phyloP scores from a whole-genome alignment of 345 rosid genomes.

The Mallotus nudiflorus region DNA sequence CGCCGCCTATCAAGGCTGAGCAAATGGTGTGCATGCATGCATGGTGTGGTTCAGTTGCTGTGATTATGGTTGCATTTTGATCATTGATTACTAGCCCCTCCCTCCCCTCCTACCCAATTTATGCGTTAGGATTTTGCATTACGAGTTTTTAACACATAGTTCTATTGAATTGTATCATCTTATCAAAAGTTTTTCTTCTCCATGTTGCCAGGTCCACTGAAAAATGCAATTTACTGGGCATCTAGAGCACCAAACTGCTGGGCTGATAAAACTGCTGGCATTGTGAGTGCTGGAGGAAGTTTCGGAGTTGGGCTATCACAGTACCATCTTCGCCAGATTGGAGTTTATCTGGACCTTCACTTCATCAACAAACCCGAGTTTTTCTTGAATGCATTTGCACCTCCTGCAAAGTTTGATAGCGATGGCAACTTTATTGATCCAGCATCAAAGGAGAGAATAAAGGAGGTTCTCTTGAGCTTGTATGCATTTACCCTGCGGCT shows the following conservation, averaged over 20 bases:
- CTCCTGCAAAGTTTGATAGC: constrained; percentile 74
- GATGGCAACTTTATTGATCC: constrained; percentile 68
- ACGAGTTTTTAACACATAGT: too few species aligned
- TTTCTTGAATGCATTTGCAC: constrained; percentile 62
- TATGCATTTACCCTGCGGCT: constrained; percentile 57
- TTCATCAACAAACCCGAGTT: constrained; percentile 88
- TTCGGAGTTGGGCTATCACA: constrained; percentile 62
- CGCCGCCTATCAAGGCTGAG: too few species aligned
- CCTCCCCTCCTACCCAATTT: too few species aligned
- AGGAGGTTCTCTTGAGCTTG: constrained; percentile 57
- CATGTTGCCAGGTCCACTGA: constrained; percentile 53
- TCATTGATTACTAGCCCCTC: too few species aligned
- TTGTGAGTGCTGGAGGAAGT: constrained; percentile 65
- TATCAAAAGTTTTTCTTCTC: too few species aligned
- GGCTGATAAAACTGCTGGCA: constrained; percentile 85
- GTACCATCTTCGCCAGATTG: constrained; percentile 81
- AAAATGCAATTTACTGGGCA: constrained; percentile 93
- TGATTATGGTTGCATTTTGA: too few species aligned
- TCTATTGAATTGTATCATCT: too few species aligned
- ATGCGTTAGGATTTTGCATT: too few species aligned
- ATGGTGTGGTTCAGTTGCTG: too few species aligned
- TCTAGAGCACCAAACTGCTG: constrained; percentile 80
- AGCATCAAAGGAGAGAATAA: constrained; percentile 44
- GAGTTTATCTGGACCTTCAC: constrained; percentile 78
- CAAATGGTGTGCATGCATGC: too few species aligned